Evolutionary conservation across 148 eudicot genomes (phyloP).

Genomic region (Persicaria maculosa): DNA sequence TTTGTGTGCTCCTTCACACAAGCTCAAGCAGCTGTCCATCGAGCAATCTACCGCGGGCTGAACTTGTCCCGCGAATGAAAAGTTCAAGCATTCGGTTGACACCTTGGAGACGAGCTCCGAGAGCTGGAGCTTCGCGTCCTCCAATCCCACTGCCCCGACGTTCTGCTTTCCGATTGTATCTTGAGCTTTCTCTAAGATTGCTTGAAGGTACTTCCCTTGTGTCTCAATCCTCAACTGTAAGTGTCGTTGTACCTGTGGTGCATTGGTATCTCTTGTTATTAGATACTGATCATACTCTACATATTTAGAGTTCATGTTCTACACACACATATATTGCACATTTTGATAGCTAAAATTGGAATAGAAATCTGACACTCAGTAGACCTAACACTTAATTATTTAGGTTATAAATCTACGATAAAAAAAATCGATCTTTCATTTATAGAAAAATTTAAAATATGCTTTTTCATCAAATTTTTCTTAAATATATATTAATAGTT

Average conservation of each 20-base stretch:
- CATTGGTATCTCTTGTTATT: not conserved
- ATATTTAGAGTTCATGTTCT: too few species aligned
- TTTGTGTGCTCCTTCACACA: constrained; percentile 48
- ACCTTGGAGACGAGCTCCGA: constrained; percentile 74
- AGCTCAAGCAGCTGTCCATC: constrained; percentile 72
- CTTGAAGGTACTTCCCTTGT: constrained; percentile 83
- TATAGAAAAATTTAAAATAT: too few species aligned
- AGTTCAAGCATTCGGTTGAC: constrained; percentile 56
- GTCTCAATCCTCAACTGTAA: constrained; percentile 84
- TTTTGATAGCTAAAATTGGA: not conserved
- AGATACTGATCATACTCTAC: not conserved
- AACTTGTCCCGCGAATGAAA: constrained; percentile 51
- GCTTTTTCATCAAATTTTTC: too few species aligned
- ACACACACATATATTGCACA: not conserved
- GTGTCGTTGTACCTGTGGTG: constrained; percentile 71
- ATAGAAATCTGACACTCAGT: too few species aligned
- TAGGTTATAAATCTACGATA: too few species aligned
- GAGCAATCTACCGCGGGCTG: constrained; percentile 52
- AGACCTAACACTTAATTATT: too few species aligned
- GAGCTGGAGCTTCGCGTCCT: constrained; percentile 71
- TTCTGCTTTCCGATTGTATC: constrained; percentile 80
- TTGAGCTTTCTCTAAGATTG: constrained; percentile 81
- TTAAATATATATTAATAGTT: too few species aligned
- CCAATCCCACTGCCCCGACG: constrained; percentile 60
- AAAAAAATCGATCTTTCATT: too few species aligned